phyloP scores from a whole-genome alignment of 441 rosid genomes.

The Monsonia emarginata region DNA sequence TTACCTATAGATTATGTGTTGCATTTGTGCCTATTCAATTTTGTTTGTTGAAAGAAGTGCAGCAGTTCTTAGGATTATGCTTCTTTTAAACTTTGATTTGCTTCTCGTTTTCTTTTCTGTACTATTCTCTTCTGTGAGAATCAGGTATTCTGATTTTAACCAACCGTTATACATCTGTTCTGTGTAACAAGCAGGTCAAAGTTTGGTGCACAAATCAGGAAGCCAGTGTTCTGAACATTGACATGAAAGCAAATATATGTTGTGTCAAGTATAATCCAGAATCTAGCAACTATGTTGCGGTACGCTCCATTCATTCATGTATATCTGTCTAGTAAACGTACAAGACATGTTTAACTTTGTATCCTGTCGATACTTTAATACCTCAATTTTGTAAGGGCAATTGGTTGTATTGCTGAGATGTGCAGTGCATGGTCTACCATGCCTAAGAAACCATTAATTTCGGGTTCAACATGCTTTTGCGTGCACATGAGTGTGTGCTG shows the following conservation, averaged over 20 bases:
- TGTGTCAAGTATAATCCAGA: slow-evolving; percentile 99
- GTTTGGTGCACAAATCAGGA: slow-evolving; percentile 98
- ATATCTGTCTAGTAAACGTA: background rate
- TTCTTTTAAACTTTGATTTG: background rate
- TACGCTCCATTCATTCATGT: slow-evolving; percentile 23
- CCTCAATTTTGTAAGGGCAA: background rate
- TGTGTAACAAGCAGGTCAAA: slow-evolving; percentile 58
- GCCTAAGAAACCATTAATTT: background rate
- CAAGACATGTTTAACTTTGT: slow-evolving; percentile 8
- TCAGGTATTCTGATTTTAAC: slow-evolving; percentile 6
- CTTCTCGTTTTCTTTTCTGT: background rate
- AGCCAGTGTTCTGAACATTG: slow-evolving; percentile 84
- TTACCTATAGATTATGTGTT: background rate
- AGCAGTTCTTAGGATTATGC: background rate
- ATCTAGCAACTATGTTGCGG: slow-evolving; percentile 88
- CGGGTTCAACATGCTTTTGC: background rate
- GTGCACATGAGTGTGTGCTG: background rate
- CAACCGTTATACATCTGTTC: slow-evolving; percentile 13
- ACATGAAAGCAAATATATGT: slow-evolving; percentile 97
- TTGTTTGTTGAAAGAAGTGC: background rate
- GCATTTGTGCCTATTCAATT: background rate
- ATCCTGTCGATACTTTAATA: background rate
- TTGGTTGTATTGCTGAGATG: background rate
- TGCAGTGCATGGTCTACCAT: background rate
- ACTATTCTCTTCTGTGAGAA: background rate